phyloP scores from a whole-genome alignment of 1,139 yeast genomes.

The Entelexis sorbosivorans region DNA sequence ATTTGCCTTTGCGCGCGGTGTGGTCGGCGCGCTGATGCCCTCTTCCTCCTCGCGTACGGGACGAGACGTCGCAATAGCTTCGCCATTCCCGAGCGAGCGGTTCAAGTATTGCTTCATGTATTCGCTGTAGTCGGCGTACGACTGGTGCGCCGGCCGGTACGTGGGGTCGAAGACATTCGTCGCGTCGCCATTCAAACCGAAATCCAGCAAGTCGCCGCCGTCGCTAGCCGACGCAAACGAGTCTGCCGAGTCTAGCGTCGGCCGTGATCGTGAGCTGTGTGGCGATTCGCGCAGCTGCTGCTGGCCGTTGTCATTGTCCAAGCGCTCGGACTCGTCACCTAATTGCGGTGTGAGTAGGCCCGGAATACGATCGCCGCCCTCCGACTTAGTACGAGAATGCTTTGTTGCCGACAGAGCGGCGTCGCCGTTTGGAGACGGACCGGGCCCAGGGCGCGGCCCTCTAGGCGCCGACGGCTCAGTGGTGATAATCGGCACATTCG shows the following conservation, averaged over 20 bases:
- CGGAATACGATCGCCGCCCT: constrained; percentile 26
- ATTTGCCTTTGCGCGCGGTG: not conserved
- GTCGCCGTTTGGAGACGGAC: not conserved
- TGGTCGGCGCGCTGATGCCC: constrained; percentile 4
- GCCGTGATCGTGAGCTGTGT: constrained; percentile 17
- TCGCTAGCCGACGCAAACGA: constrained; percentile 17
- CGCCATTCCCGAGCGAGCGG: constrained; percentile 19
- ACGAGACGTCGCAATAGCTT: constrained; percentile 19
- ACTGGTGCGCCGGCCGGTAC: constrained; percentile 19
- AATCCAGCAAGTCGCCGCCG: constrained; percentile 2
- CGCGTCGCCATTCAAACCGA: not conserved
- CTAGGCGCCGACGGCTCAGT: not conserved
- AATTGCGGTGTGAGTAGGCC: constrained; percentile 27
- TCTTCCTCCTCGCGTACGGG: constrained; percentile 3
- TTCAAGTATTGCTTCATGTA: constrained; percentile 23
- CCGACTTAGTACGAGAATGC: constrained; percentile 29
- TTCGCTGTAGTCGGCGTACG: constrained; percentile 24
- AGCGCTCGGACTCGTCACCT: constrained; percentile 12
- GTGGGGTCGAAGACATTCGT: constrained; percentile 20
- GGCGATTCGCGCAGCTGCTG: constrained; percentile 9
- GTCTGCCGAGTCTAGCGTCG: constrained; percentile 12
- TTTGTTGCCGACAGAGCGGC: not conserved
- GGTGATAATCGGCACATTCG: not conserved
- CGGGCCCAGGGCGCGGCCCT: constrained; percentile 10
- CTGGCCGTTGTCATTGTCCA: constrained; percentile 13